phyloP scores from a whole-genome alignment of 257 asterid species.

The Leonotis leonurus region DNA sequence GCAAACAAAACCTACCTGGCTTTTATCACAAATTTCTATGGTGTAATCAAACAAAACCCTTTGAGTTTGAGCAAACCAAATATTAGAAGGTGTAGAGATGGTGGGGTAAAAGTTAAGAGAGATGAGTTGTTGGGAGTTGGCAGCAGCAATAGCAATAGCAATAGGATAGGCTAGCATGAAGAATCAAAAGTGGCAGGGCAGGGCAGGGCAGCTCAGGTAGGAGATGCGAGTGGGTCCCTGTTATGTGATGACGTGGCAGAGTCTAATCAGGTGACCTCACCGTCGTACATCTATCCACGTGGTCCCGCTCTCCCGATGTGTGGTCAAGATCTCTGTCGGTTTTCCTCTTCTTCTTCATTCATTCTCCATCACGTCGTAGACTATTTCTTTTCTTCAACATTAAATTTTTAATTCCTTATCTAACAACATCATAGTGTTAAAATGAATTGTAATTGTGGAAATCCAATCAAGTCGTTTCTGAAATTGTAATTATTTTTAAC shows the following conservation, averaged over 20 bases:
- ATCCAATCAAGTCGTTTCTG: no score
- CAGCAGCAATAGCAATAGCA: no score
- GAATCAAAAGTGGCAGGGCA: slow-evolving; percentile 18
- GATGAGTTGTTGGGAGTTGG: slow-evolving; percentile 19
- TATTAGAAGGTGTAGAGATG: no score
- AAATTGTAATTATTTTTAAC: no score
- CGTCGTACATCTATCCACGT: slow-evolving; percentile 1
- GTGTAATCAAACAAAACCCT: no score
- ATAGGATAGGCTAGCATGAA: no score
- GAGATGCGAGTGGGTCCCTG: slow-evolving; percentile 15
- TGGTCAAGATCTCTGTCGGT: slow-evolving; percentile 33
- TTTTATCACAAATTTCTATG: no score
- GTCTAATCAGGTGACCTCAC: slow-evolving; percentile 12
- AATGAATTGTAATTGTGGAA: no score
- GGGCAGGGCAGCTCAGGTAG: slow-evolving; percentile 14
- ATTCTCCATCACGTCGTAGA: no score
- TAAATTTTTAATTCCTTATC: not conserved
- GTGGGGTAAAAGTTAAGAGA: not conserved
- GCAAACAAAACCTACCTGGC: no score
- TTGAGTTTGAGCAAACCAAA: no score
- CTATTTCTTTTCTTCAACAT: not conserved
- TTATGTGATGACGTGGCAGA: slow-evolving; percentile 11
- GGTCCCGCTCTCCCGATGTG: slow-evolving; percentile 19
- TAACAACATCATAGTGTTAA: no score
- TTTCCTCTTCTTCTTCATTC: not conserved